Evolutionary conservation across 2,329 filamentous ascomycete species (phyloP).

Genomic region (Zasmidium angulare): DNA sequence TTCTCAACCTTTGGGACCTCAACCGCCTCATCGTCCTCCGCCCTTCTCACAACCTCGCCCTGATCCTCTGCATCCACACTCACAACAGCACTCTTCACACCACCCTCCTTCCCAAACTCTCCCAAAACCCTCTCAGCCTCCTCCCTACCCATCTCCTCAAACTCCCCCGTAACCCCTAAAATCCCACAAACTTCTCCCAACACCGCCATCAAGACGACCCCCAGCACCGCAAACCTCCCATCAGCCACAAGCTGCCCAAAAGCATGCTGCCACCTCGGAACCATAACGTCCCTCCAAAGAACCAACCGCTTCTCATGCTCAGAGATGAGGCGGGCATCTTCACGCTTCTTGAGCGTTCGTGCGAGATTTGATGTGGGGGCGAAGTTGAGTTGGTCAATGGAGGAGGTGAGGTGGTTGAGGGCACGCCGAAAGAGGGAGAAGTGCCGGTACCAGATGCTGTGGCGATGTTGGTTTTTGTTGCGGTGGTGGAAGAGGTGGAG

Average conservation of each 20-base stretch:
- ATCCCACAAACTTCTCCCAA: slow-evolving; percentile 43
- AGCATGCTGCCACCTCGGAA: slow-evolving; percentile 34
- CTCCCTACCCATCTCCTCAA: slow-evolving; percentile 42
- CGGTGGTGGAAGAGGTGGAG: slow-evolving; percentile 75
- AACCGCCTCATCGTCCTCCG: background rate
- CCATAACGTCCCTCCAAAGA: slow-evolving; percentile 41
- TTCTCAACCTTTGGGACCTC: background rate
- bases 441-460: slow-evolving; percentile 76
- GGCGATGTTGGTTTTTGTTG: slow-evolving; percentile 87
- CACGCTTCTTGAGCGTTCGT: slow-evolving; percentile 24
- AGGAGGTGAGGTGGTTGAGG: slow-evolving; percentile 54
- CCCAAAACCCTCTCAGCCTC: slow-evolving; percentile 45
- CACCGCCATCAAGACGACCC: slow-evolving; percentile 44
- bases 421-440: slow-evolving; percentile 71
- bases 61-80: slow-evolving; percentile 31
- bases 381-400: slow-evolving; percentile 24
- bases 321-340: slow-evolving; percentile 17
- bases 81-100: slow-evolving; percentile 31
- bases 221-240: slow-evolving; percentile 46
- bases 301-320: slow-evolving; percentile 33
- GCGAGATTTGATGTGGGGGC: slow-evolving; percentile 31
- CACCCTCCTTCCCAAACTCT: slow-evolving; percentile 44
- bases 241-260: slow-evolving; percentile 49
- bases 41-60: slow-evolving; percentile 34
- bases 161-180: slow-evolving; percentile 41